Percentiles rank a stretch among this genome's conserved stretches.
Evolutionary conservation across 345 rosid genomes (phyloP).

Genomic region (Lumnitzera racemosa): DNA sequence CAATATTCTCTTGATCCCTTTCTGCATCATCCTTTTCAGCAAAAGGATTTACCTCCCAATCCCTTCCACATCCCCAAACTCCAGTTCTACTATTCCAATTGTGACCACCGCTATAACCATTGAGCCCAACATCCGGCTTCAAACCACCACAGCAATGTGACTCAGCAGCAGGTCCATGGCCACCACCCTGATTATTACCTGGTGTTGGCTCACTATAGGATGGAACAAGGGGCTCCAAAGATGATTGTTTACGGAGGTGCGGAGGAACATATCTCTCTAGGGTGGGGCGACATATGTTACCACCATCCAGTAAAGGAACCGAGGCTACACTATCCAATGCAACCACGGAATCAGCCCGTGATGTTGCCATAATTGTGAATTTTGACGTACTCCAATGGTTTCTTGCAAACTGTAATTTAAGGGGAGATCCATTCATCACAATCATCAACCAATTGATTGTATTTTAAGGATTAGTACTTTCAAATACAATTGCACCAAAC

Average conservation of each 20-base stretch:
- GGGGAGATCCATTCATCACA: too few species aligned
- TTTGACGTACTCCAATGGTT: neutral
- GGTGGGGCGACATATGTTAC: slow-evolving; percentile 12
- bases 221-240: slow-evolving; percentile 22
- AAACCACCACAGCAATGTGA: slow-evolving; percentile 24
- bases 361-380: slow-evolving; percentile 22
- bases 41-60: slow-evolving; percentile 47
- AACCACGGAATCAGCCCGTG: slow-evolving; percentile 57
- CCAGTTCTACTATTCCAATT: slow-evolving; percentile 31
- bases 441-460: too few species aligned
- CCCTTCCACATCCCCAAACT: slow-evolving; percentile 46
- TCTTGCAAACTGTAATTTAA: too few species aligned
- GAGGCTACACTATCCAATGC: slow-evolving; percentile 27
- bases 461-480: too few species aligned
- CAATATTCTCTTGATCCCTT: slow-evolving; percentile 35
- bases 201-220: slow-evolving; percentile 6
- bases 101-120: slow-evolving; percentile 19
- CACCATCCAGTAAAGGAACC: slow-evolving; percentile 10
- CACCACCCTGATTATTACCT: slow-evolving; percentile 11
- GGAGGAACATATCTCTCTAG: slow-evolving; percentile 41
- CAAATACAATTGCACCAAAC: too few species aligned
- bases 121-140: slow-evolving; percentile 20
- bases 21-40: slow-evolving; percentile 19
- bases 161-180: slow-evolving; percentile 18
- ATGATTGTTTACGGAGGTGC: slow-evolving; percentile 34